phyloP scores from a whole-genome alignment of 257 asterid species.

The Solanum rostratum region DNA sequence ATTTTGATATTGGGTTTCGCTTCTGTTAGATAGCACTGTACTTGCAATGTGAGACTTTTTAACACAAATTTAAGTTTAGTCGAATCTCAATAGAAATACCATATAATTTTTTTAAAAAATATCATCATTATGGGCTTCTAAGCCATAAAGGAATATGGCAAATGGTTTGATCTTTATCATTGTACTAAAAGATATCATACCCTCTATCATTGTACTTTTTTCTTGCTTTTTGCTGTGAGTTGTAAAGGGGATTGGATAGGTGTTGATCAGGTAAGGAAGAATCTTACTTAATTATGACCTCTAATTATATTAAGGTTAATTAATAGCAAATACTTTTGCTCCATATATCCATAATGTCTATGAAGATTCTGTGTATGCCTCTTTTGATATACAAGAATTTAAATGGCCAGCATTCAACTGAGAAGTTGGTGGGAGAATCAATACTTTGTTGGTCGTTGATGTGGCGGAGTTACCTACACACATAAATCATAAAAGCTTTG shows the following conservation, averaged over 20 bases:
- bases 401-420: not conserved
- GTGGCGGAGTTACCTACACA: not conserved
- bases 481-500: not conserved
- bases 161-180: not conserved
- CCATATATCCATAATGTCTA: not conserved
- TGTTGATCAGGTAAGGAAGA: not conserved
- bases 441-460: slow-evolving; percentile 2
- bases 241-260: not conserved
- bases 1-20: too few species aligned
- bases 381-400: not conserved
- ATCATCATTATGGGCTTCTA: not conserved
- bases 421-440: slow-evolving; percentile 2
- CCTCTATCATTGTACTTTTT: not conserved
- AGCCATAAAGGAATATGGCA: not conserved
- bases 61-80: too few species aligned
- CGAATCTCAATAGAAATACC: too few species aligned
- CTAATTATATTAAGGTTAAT: not conserved
- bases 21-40: too few species aligned
- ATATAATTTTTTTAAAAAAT: too few species aligned
- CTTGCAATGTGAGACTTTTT: too few species aligned
- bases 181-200: not conserved
- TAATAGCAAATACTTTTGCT: slow-evolving; percentile 2
- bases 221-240: not conserved
- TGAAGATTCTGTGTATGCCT: not conserved
- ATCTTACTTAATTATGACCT: not conserved